Evolutionary conservation across 73 alveolate species (phyloP).

Genomic region (Paramecium sexaurelia): DNA sequence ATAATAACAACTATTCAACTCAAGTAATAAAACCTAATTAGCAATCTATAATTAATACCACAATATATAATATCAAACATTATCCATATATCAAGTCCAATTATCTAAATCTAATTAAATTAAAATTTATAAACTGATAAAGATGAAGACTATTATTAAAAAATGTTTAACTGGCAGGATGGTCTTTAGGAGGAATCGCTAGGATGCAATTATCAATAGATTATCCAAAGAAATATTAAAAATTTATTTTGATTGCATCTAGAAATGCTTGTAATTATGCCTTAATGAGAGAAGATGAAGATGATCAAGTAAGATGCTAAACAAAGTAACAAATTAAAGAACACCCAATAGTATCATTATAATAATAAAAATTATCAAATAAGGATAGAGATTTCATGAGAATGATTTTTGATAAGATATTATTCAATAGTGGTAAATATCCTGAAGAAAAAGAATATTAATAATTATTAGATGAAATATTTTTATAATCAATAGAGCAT

Average conservation of each 20-base stretch:
- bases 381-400: not conserved
- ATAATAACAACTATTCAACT: not conserved
- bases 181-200: conserved; percentile 40
- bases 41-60: not conserved
- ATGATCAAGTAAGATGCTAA: not conserved
- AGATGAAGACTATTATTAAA: not conserved
- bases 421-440: conserved; percentile 17
- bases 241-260: conserved; percentile 27
- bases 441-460: conserved; percentile 20
- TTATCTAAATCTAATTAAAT: too few relatives aligned
- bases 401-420: conserved; percentile 3
- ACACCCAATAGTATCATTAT: not conserved
- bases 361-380: not conserved
- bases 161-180: conserved; percentile 20
- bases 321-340: not conserved
- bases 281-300: not conserved
- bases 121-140: not conserved
- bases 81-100: not conserved
- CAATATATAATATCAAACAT: not conserved
- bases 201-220: conserved; percentile 18
- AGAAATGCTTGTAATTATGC: conserved; percentile 5
- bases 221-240: not conserved
- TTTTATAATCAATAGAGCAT: not conserved
- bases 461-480: not conserved
- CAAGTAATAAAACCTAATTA: not conserved